Base-by-base conservation (phyloP, 345 rosid genomes). In the Bruguiera parviflora region DNA sequence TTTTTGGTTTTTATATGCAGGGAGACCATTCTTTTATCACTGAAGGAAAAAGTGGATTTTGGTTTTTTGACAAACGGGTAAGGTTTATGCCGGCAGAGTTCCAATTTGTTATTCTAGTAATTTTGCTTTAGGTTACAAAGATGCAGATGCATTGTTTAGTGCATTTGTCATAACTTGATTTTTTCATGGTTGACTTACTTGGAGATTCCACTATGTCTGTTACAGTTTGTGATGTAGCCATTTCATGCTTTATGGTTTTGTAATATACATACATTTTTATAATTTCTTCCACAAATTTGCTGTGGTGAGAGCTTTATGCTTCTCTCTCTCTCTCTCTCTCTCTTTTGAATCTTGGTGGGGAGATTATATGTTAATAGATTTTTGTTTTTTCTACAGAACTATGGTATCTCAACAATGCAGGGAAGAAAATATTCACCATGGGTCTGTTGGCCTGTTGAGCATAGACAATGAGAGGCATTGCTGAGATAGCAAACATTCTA, bases 41-140 rank as follows among this genome's bases (percentile, higher is more conserved):
- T 24, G 93, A 91, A 77, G 81, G 89, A 71, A 71, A 83, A 69
- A 85, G 69, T 63, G 93, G 97, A 77, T 94, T 87, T 79, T 94
- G 98, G 98, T 89, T 91, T 78, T 79, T 89, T 72, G 79, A 89
- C 80, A 89, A 89, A 82, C 88, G 96, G 98, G 98, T 91, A 78
- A 80, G 78, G 69, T 65, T 65, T 64, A 32, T 61, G 29, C 25
- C 28, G 22, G 18, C 13, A 20, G 15, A 20, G 21, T 25, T 49
- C 8, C 27, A 52, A 28, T 24, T 53, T 53, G 8, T 24, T 21
- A 21, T 53, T 53, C 4, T 13, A 20, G 3, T 21, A n/a, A 20
- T 53, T 24, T 53, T 10, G 11, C 25, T 53, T 21, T 53, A n/a
- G n/a, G 57, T n/a, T 37, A n/a, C 25, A 53, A 6, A 53, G n/a